Percentiles rank a stretch among this genome's conserved stretches.
phyloP scores from a whole-genome alignment of 139 green algal species.

The Coelastrella sp. region DNA sequence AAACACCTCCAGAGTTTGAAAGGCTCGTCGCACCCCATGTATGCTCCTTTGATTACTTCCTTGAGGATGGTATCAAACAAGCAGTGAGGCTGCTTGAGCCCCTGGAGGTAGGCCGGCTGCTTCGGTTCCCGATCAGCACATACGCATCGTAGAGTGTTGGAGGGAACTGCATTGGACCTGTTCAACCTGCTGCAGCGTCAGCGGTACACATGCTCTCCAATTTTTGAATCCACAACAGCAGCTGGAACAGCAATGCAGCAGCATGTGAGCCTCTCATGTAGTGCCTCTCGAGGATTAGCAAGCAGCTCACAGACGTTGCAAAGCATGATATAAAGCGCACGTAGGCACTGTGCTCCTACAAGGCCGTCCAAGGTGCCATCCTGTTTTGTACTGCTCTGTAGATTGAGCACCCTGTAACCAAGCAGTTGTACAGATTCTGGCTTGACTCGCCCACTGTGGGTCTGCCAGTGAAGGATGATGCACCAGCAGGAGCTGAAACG shows the following conservation, averaged over 20 bases:
- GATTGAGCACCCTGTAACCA: constrained; percentile 68
- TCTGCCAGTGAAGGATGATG: constrained; percentile 71
- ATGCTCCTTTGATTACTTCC: constrained; percentile 94
- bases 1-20: constrained; percentile 55
- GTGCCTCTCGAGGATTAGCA: too few species aligned
- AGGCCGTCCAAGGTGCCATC: too few species aligned
- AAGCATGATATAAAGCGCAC: too few species aligned
- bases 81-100: constrained; percentile 79
- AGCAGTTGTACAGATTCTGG: constrained; percentile 70
- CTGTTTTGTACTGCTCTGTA: constrained; percentile 22
- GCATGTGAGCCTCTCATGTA: too few species aligned
- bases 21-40: constrained; percentile 86
- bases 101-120: constrained; percentile 75
- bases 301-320: too few species aligned
- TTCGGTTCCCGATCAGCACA: neutral
- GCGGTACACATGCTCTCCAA: too few species aligned
- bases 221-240: too few species aligned
- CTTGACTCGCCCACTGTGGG: constrained; percentile 74
- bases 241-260: too few species aligned
- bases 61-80: constrained; percentile 81
- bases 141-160: too few species aligned
- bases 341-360: too few species aligned
- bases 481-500: constrained; percentile 44
- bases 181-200: too few species aligned
- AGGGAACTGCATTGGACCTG: too few species aligned